phyloP scores from a whole-genome alignment of 2,329 filamentous ascomycete species.

The Chaetomiaceae sp. region DNA sequence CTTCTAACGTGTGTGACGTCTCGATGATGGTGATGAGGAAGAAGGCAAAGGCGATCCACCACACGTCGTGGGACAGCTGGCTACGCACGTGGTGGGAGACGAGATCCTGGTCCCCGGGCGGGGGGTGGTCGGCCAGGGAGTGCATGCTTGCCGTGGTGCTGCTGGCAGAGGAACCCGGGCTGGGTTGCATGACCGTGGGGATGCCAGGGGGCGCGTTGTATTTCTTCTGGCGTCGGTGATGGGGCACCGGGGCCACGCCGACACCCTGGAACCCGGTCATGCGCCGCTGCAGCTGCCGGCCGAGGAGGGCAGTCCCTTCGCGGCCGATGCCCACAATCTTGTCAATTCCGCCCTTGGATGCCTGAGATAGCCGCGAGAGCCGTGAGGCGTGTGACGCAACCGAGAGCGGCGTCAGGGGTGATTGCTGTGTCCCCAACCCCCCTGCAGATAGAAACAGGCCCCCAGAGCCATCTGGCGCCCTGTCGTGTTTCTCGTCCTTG shows the following conservation, averaged over 20 bases:
- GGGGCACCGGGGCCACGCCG: slow-evolving; percentile 1
- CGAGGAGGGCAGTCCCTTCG: slow-evolving; percentile 1
- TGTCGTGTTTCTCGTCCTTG: slow-evolving; percentile 5
- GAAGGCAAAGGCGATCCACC: slow-evolving; percentile 58
- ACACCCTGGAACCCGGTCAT: slow-evolving; percentile 15
- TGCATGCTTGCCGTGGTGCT: slow-evolving; percentile 31
- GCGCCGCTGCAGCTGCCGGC: slow-evolving; percentile 12
- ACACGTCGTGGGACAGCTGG: slow-evolving; percentile 61
- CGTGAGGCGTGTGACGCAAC: neutral
- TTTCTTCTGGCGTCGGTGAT: neutral
- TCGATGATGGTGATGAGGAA: slow-evolving; percentile 56
- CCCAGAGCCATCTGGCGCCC: neutral
- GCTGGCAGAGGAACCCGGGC: slow-evolving; percentile 5
- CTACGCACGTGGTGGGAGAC: slow-evolving; percentile 53
- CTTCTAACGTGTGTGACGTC: slow-evolving; percentile 45
- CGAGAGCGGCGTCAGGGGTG: slow-evolving; percentile 7
- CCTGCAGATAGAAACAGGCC: slow-evolving; percentile 1
- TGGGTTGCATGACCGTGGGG: neutral
- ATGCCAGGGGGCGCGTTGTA: neutral
- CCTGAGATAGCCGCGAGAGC: slow-evolving; percentile 2
- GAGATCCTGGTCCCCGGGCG: slow-evolving; percentile 36
- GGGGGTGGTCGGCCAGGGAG: neutral
- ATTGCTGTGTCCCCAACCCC: neutral
- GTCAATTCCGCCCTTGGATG: slow-evolving; percentile 7
- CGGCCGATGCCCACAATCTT: slow-evolving; percentile 7